Evolutionary conservation across 164 flowering plant genomes (phyloP), one percentile per base, ranked within the genome.

Genomic region (Sedum album): DNA sequence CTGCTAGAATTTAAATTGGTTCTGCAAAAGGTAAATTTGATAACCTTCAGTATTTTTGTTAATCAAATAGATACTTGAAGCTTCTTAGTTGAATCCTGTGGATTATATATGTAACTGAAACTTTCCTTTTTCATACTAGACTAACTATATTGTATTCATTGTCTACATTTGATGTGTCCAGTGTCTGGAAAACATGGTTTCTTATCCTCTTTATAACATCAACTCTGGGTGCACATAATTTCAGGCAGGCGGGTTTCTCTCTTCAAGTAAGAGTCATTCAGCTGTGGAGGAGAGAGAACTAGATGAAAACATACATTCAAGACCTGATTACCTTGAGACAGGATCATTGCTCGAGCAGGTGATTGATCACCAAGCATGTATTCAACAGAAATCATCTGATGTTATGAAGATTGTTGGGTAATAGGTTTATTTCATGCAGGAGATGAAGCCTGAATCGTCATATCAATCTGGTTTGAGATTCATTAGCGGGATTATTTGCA

Each of bases 1-100:
- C 90, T 94, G 7, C 67, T 78, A 21, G 97, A 94, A 68, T 91
- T 89, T 75, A 88, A 82, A 82, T 84, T 91, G 70, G 88, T 94
- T 68, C 73, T 94, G 65, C 82, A 85, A 72, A 91, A 89, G 95
- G 98, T 89, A 78, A 35, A 14, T 41, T 21, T 14, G 33, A 13
- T 38, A 21, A 36, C 30, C 23, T n/a, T 21, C 67, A 10, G 4
- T 65, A 25, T 38, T 65, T 33, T 35, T 33, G 2, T 65, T 25
- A 15, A 17, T 5, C 25, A 0, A 2, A n/a, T 64, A 10, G 0
- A 64, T 28, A 41, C 8, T 36, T 48, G 41, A 33, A 25, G 31
- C 18, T 26, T 55, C 61, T 55, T 11, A 55, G 61, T 26, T 26
- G 31, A 55, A 55, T 25, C 61, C 61, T 1, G 2, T 28, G 31